A percentile compares a stretch with the other conserved stretches of the same genome.
phyloP scores from a whole-genome alignment of 1,284 basidiomycete genomes.

The Ganoderma leucocontextum region DNA sequence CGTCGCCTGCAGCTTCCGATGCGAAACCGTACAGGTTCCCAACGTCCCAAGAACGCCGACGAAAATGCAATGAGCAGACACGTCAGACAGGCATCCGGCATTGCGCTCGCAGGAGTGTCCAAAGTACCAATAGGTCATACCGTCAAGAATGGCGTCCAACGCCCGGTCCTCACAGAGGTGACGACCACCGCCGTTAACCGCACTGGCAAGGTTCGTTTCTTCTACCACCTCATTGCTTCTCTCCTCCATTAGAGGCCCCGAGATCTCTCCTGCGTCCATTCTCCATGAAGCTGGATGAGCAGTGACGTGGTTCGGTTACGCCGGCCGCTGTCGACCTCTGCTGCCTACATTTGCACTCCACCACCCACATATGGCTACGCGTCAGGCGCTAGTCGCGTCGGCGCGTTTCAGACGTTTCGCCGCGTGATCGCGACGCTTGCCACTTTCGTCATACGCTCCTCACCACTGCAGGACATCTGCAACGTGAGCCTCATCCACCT shows the following conservation, averaged over 20 bases:
- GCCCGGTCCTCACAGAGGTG: slow-evolving; percentile 76
- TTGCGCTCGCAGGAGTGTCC: slow-evolving; percentile 51
- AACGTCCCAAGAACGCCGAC: slow-evolving; percentile 70
- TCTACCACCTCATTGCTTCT: slow-evolving; percentile 9
- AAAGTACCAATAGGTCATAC: slow-evolving; percentile 46
- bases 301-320: slow-evolving; percentile 9
- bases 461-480: slow-evolving; percentile 13
- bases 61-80: slow-evolving; percentile 78
- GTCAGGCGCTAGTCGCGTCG: slow-evolving; percentile 31
- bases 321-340: slow-evolving; percentile 1
- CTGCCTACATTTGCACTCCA: slow-evolving; percentile 10
- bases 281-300: not conserved
- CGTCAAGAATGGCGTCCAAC: slow-evolving; percentile 55
- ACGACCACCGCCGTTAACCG: slow-evolving; percentile 75
- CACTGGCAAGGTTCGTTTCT: slow-evolving; percentile 58
- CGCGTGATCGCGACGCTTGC: slow-evolving; percentile 34
- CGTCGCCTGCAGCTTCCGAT: slow-evolving; percentile 43
- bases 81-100: slow-evolving; percentile 63
- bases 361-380: slow-evolving; percentile 22
- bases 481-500: slow-evolving; percentile 10
- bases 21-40: slow-evolving; percentile 50
- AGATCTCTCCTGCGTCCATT: not conserved
- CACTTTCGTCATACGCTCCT: slow-evolving; percentile 26
- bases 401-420: slow-evolving; percentile 5
- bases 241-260: not conserved